Evolutionary conservation across 164 flowering plant species (phyloP).

Genomic region (Stephania japonica): DNA sequence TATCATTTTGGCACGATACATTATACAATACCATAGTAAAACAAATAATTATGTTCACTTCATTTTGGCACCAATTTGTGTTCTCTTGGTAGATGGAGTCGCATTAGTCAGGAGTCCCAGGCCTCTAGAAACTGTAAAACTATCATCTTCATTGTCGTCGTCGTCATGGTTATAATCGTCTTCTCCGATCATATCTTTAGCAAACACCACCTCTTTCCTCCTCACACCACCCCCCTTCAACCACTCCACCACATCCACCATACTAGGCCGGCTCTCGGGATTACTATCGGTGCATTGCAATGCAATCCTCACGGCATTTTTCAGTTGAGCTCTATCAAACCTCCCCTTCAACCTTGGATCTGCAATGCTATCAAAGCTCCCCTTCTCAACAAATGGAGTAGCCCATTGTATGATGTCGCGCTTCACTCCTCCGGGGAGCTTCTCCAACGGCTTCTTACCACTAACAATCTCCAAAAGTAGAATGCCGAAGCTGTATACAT

Average conservation of each 20-base stretch:
- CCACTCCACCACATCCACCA: conserved; percentile 52
- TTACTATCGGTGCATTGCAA: conserved; percentile 43
- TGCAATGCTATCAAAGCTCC: conserved; percentile 36
- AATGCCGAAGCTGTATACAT: conserved; percentile 75
- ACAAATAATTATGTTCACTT: too few species aligned
- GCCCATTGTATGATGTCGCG: conserved; percentile 72
- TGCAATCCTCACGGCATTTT: conserved; percentile 25
- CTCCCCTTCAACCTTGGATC: conserved; percentile 57
- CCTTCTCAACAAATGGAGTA: conserved; percentile 43
- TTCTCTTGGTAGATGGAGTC: too few species aligned
- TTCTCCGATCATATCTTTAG: conserved; percentile 12
- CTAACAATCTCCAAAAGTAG: conserved; percentile 58
- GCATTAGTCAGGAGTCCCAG: too few species aligned
- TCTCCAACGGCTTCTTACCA: conserved; percentile 53
- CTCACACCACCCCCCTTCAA: conserved; percentile 31
- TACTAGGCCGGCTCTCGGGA: conserved; percentile 54
- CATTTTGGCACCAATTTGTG: too few species aligned
- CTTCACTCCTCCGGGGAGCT: conserved; percentile 50
- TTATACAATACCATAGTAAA: too few species aligned
- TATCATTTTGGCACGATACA: too few species aligned
- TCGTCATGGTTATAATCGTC: conserved; percentile 13
- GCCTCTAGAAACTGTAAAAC: conserved; percentile 14
- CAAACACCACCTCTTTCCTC: conserved; percentile 21
- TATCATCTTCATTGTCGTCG: conserved; percentile 16
- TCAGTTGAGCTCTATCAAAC: conserved; percentile 34